Evolutionary conservation across 2,329 filamentous ascomycete species (phyloP).

Genomic region (Apiospora malaysiana): DNA sequence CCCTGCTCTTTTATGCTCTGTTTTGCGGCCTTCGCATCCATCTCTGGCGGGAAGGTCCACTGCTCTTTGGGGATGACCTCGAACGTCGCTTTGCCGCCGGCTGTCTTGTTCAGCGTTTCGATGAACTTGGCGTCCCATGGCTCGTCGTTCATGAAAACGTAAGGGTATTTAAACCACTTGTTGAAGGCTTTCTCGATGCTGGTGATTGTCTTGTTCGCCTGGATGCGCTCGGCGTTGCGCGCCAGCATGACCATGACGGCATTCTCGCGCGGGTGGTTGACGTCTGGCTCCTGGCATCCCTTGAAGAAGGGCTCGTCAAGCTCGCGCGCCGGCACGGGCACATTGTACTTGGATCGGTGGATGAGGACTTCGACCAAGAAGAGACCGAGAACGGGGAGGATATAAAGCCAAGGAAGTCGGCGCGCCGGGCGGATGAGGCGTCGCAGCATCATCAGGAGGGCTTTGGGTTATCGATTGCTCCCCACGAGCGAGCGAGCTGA

Average conservation of each 20-base stretch:
- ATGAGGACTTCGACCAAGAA: slow-evolving; percentile 42
- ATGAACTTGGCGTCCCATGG: slow-evolving; percentile 48
- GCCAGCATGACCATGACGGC: slow-evolving; percentile 53
- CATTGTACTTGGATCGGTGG: slow-evolving; percentile 42
- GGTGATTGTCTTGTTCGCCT: slow-evolving; percentile 46
- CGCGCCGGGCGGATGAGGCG: slow-evolving; percentile 41
- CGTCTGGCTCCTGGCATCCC: slow-evolving; percentile 46
- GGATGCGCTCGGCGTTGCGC: slow-evolving; percentile 49
- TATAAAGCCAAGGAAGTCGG: slow-evolving; percentile 37
- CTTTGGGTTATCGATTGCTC: background rate
- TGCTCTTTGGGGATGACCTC: slow-evolving; percentile 47
- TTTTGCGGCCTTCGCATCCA: slow-evolving; percentile 39
- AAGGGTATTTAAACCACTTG: slow-evolving; percentile 53
- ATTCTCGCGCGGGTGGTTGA: slow-evolving; percentile 45
- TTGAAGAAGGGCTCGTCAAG: slow-evolving; percentile 48
- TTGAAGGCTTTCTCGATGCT: slow-evolving; percentile 53
- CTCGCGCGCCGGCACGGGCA: slow-evolving; percentile 42
- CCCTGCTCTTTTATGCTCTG: slow-evolving; percentile 43
- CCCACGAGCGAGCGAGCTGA: slow-evolving; percentile 17
- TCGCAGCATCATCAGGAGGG: slow-evolving; percentile 31
- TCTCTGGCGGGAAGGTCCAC: slow-evolving; percentile 48
- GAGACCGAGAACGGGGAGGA: slow-evolving; percentile 38
- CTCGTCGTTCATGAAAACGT: slow-evolving; percentile 54
- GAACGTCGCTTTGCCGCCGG: slow-evolving; percentile 46
- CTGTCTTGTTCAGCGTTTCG: slow-evolving; percentile 42